These are phyloP conservation scores for Pontederia paniculata DNA, from an alignment of 176 grass and related monocot species.

Conservation along the genomic window DNA sequence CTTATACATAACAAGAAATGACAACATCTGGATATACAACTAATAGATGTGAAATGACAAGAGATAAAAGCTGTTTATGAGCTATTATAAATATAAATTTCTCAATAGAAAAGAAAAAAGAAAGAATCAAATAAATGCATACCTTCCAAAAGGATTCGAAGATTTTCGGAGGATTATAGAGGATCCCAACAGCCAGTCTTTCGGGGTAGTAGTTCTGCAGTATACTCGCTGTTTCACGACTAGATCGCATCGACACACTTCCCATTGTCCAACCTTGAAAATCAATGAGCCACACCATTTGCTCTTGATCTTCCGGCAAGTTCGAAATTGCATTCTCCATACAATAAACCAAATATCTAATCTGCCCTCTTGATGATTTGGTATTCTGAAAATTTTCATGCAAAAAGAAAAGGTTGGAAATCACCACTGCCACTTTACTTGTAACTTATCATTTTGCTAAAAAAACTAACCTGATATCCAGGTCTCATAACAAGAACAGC, in stretches of 20 bases:
- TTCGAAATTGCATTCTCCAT: slow-evolving; percentile 70
- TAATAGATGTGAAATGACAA: no score
- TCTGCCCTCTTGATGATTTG: slow-evolving; percentile 41
- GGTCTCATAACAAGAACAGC: slow-evolving; percentile 74
- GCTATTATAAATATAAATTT: no score
- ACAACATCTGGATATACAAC: no score
- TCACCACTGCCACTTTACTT: not conserved
- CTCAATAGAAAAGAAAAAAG: slow-evolving; percentile 12
- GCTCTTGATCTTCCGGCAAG: slow-evolving; percentile 42
- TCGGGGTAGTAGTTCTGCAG: slow-evolving; percentile 79
- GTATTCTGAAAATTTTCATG: slow-evolving; percentile 42
- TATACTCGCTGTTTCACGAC: slow-evolving; percentile 48
- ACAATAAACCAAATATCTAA: slow-evolving; percentile 74
- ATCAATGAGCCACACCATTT: slow-evolving; percentile 81
- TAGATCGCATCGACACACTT: slow-evolving; percentile 49
- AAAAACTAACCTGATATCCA: slow-evolving; percentile 43
- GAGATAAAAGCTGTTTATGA: no score
- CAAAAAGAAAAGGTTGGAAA: not conserved
- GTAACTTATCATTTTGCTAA: not conserved
- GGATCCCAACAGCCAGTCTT: slow-evolving; percentile 57
- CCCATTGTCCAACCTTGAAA: slow-evolving; percentile 58
- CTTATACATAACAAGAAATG: no score
- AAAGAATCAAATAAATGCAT: slow-evolving; percentile 8
- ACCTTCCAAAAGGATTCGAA: slow-evolving; percentile 87
- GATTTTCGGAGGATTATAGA: slow-evolving; percentile 76